Evolutionary conservation across 441 rosid species (phyloP).

Genomic region (Heliophila coronopifolia): DNA sequence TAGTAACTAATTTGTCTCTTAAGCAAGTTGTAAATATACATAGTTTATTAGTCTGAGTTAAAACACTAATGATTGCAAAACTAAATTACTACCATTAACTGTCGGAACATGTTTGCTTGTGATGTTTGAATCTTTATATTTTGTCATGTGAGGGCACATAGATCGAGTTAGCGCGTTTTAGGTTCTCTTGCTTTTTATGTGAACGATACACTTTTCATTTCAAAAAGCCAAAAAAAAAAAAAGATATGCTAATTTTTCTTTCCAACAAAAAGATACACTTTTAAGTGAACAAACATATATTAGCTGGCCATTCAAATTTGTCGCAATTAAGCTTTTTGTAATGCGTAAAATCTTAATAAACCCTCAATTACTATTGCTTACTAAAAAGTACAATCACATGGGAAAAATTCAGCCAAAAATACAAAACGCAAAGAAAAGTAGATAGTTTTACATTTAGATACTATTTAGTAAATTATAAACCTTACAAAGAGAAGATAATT

Average conservation of each 20-base stretch:
- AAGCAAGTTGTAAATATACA: slow-evolving; percentile 5
- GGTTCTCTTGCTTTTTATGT: slow-evolving; percentile 22
- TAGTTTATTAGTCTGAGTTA: background rate
- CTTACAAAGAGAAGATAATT: slow-evolving; percentile 21
- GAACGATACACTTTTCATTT: slow-evolving; percentile 19
- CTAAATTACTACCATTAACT: slow-evolving; percentile 20
- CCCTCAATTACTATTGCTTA: slow-evolving; percentile 3
- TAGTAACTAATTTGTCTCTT: background rate
- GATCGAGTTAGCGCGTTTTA: slow-evolving; percentile 26
- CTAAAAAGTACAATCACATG: slow-evolving; percentile 21
- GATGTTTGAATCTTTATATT: background rate
- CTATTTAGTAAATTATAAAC: slow-evolving; percentile 30
- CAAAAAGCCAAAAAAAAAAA: slow-evolving; percentile 4
- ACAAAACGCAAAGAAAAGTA: slow-evolving; percentile 21
- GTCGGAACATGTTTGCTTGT: slow-evolving; percentile 14
- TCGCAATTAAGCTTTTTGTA: background rate
- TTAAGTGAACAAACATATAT: background rate
- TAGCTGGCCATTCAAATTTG: slow-evolving; percentile 7
- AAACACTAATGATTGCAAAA: slow-evolving; percentile 13
- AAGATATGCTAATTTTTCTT: slow-evolving; percentile 12
- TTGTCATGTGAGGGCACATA: slow-evolving; percentile 29
- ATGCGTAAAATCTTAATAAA: background rate
- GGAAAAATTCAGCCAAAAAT: slow-evolving; percentile 7
- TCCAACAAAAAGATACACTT: slow-evolving; percentile 13
- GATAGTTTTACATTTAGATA: slow-evolving; percentile 32